phyloP scores from a whole-genome alignment of 345 rosid genomes.

The Chamaenerion angustifolium region DNA sequence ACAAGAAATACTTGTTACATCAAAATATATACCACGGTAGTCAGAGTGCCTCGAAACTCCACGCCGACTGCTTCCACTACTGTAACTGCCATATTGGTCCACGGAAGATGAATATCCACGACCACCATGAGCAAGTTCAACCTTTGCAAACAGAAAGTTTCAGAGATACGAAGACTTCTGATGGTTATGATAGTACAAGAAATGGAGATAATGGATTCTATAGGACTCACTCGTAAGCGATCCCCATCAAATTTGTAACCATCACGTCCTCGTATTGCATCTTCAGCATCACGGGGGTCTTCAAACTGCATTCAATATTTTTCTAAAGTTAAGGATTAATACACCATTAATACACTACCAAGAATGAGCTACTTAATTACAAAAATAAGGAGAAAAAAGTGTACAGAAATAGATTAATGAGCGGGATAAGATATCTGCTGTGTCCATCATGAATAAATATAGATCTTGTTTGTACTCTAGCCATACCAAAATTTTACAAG shows the following conservation, averaged over 20 bases:
- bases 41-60: slow-evolving; percentile 74
- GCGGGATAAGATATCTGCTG: too few species aligned
- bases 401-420: too few species aligned
- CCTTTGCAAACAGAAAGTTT: slow-evolving; percentile 24
- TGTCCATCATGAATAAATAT: too few species aligned
- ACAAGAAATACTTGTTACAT: not conserved
- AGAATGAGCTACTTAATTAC: too few species aligned
- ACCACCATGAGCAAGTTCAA: slow-evolving; percentile 88
- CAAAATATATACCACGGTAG: slow-evolving; percentile 56
- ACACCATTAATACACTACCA: too few species aligned
- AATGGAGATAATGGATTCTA: not conserved
- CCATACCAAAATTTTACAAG: too few species aligned
- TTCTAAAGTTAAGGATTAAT: not conserved
- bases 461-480: too few species aligned
- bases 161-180: not conserved
- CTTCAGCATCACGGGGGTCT: slow-evolving; percentile 91
- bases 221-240: slow-evolving; percentile 52
- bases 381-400: too few species aligned
- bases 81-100: slow-evolving; percentile 58
- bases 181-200: not conserved
- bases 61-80: slow-evolving; percentile 47
- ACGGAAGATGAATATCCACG: slow-evolving; percentile 61
- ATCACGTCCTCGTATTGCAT: slow-evolving; percentile 83
- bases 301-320: slow-evolving; percentile 41
- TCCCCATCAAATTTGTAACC: slow-evolving; percentile 84